These are phyloP conservation scores for Phialophora verrucosa DNA, from an alignment of 2,329 filamentous ascomycete genomes.

Conservation along the genomic window DNA sequence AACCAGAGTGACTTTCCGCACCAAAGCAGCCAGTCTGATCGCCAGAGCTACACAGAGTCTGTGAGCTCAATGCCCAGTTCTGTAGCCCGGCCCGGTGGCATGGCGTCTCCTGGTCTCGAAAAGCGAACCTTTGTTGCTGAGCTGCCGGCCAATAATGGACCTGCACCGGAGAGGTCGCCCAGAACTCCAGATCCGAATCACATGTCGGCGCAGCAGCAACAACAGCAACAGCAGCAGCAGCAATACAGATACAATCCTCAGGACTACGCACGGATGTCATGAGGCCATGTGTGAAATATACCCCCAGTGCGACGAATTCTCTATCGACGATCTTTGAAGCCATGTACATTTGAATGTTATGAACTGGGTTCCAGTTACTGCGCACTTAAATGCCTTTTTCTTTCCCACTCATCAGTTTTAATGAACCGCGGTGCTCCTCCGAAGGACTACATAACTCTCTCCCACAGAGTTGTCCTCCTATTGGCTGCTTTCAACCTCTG, in stretches of 20 bases:
- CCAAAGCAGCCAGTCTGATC: slow-evolving; percentile 28
- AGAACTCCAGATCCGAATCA: slow-evolving; percentile 28
- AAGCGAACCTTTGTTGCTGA: slow-evolving; percentile 33
- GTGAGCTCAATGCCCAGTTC: slow-evolving; percentile 32
- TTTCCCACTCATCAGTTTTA: neutral
- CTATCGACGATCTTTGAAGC: slow-evolving; percentile 17
- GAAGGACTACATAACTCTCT: neutral
- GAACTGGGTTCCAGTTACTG: neutral
- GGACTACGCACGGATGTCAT: slow-evolving; percentile 34
- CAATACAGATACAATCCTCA: slow-evolving; percentile 35
- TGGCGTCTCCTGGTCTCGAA: slow-evolving; percentile 28
- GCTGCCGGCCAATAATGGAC: slow-evolving; percentile 21
- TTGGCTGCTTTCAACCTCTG: neutral
- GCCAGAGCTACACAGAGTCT: slow-evolving; percentile 33
- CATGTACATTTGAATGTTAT: slow-evolving; percentile 13
- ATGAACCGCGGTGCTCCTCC: neutral
- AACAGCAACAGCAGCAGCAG: slow-evolving; percentile 22
- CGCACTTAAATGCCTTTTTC: neutral
- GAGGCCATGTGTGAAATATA: slow-evolving; percentile 4
- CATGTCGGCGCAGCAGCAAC: slow-evolving; percentile 19
- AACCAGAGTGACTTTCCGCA: slow-evolving; percentile 25
- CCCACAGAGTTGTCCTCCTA: neutral
- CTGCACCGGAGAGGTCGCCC: slow-evolving; percentile 19
- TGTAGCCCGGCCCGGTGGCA: slow-evolving; percentile 16
- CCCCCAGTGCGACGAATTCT: slow-evolving; percentile 15